A percentile compares a stretch with the other conserved stretches of the same genome.
Evolutionary conservation across 371 early-diverging fungal species (phyloP).

Genomic region (Mortierella polycephala): DNA sequence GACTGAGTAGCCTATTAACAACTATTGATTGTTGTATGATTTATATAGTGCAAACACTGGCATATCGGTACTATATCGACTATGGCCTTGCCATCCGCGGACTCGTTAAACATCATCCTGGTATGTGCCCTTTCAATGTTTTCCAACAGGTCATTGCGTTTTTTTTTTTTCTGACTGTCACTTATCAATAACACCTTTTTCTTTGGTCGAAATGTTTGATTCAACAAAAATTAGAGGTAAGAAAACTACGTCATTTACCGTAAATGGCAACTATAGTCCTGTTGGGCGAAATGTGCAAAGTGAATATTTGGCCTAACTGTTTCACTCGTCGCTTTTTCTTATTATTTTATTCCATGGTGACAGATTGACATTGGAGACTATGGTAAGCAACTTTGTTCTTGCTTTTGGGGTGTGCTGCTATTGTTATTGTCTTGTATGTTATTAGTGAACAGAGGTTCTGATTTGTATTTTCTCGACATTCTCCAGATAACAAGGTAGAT

Average conservation of each 20-base stretch:
- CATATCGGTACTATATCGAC: conserved; percentile 67
- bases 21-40: not conserved
- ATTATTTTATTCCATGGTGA: not conserved
- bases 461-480: conserved; percentile 1
- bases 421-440: not conserved
- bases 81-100: conserved; percentile 89
- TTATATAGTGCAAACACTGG: conserved; percentile 51
- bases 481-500: conserved; percentile 74
- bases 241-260: not conserved
- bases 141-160: not conserved
- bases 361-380: conserved; percentile 51
- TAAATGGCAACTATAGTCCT: not conserved
- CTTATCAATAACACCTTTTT: not conserved
- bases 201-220: too few species aligned
- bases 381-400: conserved; percentile 15
- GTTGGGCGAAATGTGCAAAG: too few species aligned
- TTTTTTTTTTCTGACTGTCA: not conserved
- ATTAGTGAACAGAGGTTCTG: not conserved
- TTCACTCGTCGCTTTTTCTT: not conserved
- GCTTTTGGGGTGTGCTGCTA: too few species aligned
- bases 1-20: not conserved
- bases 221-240: conserved; percentile 8
- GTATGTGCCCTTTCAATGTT: conserved; percentile 15
- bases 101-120: conserved; percentile 71
- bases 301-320: too few species aligned